Base-by-base conservation (phyloP, 139 green algal genomes). In the Edaphochlamys debaryana region DNA sequence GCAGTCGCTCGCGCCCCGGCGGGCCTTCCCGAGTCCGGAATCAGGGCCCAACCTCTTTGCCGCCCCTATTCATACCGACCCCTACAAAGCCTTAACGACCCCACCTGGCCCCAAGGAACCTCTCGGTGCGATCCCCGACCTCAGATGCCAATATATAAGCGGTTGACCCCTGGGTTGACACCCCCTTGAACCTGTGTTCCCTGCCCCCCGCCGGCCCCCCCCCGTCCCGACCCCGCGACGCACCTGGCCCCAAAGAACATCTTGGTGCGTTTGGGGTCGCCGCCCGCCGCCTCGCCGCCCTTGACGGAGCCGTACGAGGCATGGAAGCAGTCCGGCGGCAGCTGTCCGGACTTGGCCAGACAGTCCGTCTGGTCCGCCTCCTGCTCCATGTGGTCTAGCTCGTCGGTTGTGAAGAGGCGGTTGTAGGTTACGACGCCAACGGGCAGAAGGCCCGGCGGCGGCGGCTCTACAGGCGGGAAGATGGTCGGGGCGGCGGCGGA, bases 221-320 rank as follows among this genome's bases (percentile, higher is more conserved):
- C 9, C 54, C 27, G 20, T 63, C 7, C 54, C 4, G 23, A 29
- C 17, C 4, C 9, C 20, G 22, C 3, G 29, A 36, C 83, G 0
- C n/a, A 80, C 86, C 91, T 80, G 13, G 92, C 91, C 1, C 93
- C 93, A 58, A 96, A 96, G 71, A 96, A 96, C 69, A 90, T 89
- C 87, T 96, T 96, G 68, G 93, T 96, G 19, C 93, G 79, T 85
- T 93, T 95, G 4, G 92, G 70, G 32, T 29, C n/a, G 70, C 34
- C 70, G 6, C 25, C 70, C n/a, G 27, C 72, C 23, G 25, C 56
- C 72, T 6, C 73, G 36, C 56, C 37, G 45, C 73, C 41, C 27
- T 17, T 32, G 37, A 1, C 25, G 0, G 48, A 81, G 25, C 75
- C 80, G 22, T 67, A 19, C 29, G 85, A 91, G n/a, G 54, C 38